These are phyloP conservation scores for Echinosophora koreensis DNA, from an alignment of 306 rosid species.

Conservation along the genomic window DNA sequence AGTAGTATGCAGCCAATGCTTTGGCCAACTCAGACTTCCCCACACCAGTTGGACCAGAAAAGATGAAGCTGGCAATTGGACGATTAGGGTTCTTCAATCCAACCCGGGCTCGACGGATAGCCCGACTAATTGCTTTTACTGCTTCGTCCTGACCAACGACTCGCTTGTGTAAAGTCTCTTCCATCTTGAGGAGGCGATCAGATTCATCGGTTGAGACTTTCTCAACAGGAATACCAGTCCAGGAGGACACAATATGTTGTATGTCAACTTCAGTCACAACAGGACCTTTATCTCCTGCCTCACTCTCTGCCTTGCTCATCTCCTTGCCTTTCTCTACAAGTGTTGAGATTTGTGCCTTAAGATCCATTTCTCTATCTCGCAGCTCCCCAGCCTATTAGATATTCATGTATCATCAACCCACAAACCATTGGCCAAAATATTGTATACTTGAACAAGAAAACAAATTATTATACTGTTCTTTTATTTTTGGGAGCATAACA, in stretches of 20 bases:
- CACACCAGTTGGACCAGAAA: conserved; percentile 98
- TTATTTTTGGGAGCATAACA: neutral
- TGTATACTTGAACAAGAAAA: conserved; percentile 8
- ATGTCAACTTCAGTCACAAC: conserved; percentile 91
- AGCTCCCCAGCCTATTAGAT: conserved; percentile 90
- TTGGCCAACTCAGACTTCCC: conserved; percentile 98
- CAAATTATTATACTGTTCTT: neutral
- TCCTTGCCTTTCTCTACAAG: conserved; percentile 94
- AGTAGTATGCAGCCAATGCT: conserved; percentile 95
- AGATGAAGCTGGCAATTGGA: conserved; percentile 98
- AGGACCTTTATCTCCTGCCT: conserved; percentile 92
- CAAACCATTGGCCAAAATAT: conserved; percentile 23
- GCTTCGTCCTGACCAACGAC: conserved; percentile 98
- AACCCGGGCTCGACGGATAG: conserved; percentile 95
- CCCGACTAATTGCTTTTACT: conserved; percentile 94
- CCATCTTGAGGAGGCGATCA: conserved; percentile 98
- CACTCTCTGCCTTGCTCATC: conserved; percentile 97
- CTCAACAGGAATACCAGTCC: conserved; percentile 99
- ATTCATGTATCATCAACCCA: conserved; percentile 31
- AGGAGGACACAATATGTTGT: conserved; percentile 90
- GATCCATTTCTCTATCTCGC: conserved; percentile 96
- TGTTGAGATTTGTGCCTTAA: conserved; percentile 87
- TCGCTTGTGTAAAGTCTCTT: conserved; percentile 87
- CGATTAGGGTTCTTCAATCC: conserved; percentile 97
- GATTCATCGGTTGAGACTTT: conserved; percentile 96